Percentiles rank a stretch among this genome's conserved stretches.
Conservation (phyloP, 1,139 yeast genomes). For the Eremothecium sinecaudum region DNA sequence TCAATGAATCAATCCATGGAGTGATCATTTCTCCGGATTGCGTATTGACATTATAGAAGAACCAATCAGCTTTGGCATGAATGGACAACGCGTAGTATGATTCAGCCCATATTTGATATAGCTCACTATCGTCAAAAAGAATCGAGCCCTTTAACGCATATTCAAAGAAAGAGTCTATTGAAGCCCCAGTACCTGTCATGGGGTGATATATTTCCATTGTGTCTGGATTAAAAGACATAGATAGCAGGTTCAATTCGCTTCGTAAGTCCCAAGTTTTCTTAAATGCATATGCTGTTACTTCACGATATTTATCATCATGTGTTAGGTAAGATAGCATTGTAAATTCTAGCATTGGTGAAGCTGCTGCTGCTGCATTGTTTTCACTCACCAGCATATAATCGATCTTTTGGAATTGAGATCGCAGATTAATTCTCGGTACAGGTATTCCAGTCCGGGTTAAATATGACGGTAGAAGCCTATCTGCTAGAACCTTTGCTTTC, state of each 20-base stretch:
- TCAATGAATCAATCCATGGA: constrained; percentile 74
- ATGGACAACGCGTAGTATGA: constrained; percentile 50
- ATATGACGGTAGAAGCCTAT: constrained; percentile 57
- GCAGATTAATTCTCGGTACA: constrained; percentile 60
- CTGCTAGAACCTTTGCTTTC: constrained; percentile 66
- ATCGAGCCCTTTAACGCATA: constrained; percentile 73
- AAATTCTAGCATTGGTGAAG: constrained; percentile 73
- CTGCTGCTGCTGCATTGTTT: constrained; percentile 82
- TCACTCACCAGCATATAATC: constrained; percentile 37
- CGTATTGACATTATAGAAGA: constrained; percentile 52
- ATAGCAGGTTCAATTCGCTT: constrained; percentile 54
- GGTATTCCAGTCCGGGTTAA: constrained; percentile 55
- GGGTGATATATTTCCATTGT: constrained; percentile 49
- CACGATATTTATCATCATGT: constrained; percentile 62
- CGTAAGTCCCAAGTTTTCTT: constrained; percentile 63
- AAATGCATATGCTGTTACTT: constrained; percentile 52
- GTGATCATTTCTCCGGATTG: constrained; percentile 43
- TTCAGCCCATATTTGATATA: constrained; percentile 50
- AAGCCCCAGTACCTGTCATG: constrained; percentile 79
- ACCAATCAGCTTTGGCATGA: constrained; percentile 44
- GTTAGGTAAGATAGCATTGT: constrained; percentile 64
- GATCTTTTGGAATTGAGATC: constrained; percentile 38
- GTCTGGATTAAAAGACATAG: constrained; percentile 66
- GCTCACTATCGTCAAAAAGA: constrained; percentile 55
- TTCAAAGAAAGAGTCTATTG: constrained; percentile 88